Evolutionary conservation across 768 basidiomycete genomes (phyloP).

Genomic region (Amanita rubescens): DNA sequence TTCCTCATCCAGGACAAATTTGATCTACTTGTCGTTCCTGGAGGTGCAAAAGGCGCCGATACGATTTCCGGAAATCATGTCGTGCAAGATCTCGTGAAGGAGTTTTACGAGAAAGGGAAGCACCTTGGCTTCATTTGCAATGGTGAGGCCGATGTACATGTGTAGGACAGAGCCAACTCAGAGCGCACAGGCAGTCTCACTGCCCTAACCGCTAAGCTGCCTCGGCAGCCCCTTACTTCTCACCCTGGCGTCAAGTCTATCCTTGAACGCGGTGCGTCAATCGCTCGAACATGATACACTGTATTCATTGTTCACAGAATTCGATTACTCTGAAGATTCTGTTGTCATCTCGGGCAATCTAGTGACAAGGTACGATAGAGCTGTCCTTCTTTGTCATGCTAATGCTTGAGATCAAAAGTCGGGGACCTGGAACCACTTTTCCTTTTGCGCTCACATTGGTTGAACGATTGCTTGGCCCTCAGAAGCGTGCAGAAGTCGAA

Average conservation of each 20-base stretch:
- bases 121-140: conserved; percentile 83
- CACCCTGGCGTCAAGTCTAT: conserved; percentile 63
- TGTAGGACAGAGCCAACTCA: no score
- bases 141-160: conserved; percentile 30
- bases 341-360: conserved; percentile 69
- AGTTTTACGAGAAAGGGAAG: conserved; percentile 47
- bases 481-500: conserved; percentile 52
- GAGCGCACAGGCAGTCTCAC: conserved; percentile 51
- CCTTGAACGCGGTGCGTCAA: conserved; percentile 44
- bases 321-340: conserved; percentile 65
- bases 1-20: conserved; percentile 44
- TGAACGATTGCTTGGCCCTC: conserved; percentile 57
- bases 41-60: conserved; percentile 72
- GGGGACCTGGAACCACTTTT: conserved; percentile 73
- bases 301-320: conserved; percentile 34
- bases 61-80: conserved; percentile 51
- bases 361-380: conserved; percentile 57
- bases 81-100: conserved; percentile 57
- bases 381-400: neutral
- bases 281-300: neutral
- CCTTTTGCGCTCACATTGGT: conserved; percentile 74
- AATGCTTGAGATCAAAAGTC: conserved; percentile 30
- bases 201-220: conserved; percentile 54
- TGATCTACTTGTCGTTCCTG: conserved; percentile 69
- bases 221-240: conserved; percentile 63